These are phyloP conservation scores for Xerocomus amazonicus DNA, from an alignment of 1,284 basidiomycete species.

Conservation along the genomic window DNA sequence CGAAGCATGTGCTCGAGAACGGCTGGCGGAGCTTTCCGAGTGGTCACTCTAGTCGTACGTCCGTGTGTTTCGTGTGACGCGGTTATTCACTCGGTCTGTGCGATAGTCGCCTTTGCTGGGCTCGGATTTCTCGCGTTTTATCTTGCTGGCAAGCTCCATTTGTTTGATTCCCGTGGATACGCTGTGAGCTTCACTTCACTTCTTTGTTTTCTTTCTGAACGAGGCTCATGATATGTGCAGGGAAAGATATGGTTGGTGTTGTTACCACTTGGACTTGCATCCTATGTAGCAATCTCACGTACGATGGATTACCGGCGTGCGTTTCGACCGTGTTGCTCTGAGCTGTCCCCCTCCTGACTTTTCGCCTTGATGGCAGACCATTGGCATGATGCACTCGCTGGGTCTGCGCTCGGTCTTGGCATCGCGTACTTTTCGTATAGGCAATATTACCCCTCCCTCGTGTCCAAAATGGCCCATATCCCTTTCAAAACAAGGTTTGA, in stretches of 20 bases:
- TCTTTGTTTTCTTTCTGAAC: neutral
- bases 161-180: constrained; percentile 65
- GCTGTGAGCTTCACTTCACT: constrained; percentile 37
- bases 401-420: constrained; percentile 47
- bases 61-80: too few relatives aligned
- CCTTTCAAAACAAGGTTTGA: constrained; percentile 45
- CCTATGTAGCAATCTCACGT: constrained; percentile 65
- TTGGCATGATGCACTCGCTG: constrained; percentile 54
- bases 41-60: constrained; percentile 64
- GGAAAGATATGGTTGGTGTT: constrained; percentile 67
- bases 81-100: neutral
- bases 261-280: constrained; percentile 57
- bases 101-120: constrained; percentile 66
- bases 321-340: constrained; percentile 17
- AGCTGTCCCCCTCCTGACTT: neutral
- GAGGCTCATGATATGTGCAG: constrained; percentile 26
- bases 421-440: constrained; percentile 50
- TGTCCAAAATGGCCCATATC: constrained; percentile 37
- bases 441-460: constrained; percentile 40
- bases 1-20: constrained; percentile 48
- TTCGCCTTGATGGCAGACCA: constrained; percentile 37
- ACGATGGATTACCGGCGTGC: constrained; percentile 66
- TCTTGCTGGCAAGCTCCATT: constrained; percentile 69
- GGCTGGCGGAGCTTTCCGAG: constrained; percentile 79
- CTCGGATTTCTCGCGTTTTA: constrained; percentile 73